Conservation (phyloP, 169 alveolate species). For the Babesia ovata region DNA sequence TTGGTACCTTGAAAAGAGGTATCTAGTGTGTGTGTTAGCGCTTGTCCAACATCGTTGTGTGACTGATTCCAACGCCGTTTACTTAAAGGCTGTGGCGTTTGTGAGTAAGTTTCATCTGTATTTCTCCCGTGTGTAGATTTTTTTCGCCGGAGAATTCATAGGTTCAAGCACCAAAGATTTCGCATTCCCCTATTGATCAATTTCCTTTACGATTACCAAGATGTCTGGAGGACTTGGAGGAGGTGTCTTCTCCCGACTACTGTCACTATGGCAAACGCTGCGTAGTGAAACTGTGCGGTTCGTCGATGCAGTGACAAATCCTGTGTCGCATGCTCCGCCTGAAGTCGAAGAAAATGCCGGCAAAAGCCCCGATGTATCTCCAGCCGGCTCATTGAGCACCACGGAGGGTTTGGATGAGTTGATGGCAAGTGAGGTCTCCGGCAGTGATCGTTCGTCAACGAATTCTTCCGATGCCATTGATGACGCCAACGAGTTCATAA, state of each 20-base stretch:
- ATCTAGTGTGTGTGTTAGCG: no score
- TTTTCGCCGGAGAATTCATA: no score
- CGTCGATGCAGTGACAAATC: slow-evolving; percentile 33
- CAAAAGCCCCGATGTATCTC: not conserved
- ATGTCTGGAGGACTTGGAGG: slow-evolving; percentile 27
- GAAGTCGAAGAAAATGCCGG: not conserved
- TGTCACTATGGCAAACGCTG: slow-evolving; percentile 21
- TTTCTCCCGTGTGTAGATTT: no score
- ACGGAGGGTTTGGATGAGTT: slow-evolving; percentile 15
- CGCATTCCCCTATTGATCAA: no score
- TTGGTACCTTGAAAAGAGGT: no score
- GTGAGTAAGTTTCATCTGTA: no score
- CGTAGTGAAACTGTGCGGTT: slow-evolving; percentile 19
- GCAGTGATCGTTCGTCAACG: not conserved
- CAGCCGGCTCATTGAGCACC: slow-evolving; percentile 2
- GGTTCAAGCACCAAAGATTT: no score
- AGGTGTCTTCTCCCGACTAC: slow-evolving; percentile 16
- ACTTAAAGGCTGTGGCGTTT: no score
- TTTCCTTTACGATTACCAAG: not conserved
- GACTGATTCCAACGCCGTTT: no score
- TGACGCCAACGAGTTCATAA: slow-evolving; percentile 23
- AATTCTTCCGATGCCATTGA: not conserved
- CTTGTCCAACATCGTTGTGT: no score
- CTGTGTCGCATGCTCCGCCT: not conserved
- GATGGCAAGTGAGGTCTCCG: not conserved